Percentiles rank a stretch among this genome's conserved stretches.
Conservation (phyloP, 805 yeast species). For the Priceomyces medius region DNA sequence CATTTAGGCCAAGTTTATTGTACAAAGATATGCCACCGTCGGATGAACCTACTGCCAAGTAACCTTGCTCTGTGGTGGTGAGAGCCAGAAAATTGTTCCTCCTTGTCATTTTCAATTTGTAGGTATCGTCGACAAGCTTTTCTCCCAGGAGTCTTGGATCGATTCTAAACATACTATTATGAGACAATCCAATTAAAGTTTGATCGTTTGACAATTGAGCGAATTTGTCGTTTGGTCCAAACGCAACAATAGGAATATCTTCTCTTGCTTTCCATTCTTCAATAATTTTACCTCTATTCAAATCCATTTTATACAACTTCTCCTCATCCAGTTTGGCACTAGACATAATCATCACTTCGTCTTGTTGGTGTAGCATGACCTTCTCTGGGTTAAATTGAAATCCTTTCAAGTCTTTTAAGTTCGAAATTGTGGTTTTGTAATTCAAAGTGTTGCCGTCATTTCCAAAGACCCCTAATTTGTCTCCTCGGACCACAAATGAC, state of each 20-base stretch:
- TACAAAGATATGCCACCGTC: constrained; percentile 76
- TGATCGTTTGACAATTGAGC: constrained; percentile 73
- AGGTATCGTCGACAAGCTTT: constrained; percentile 54
- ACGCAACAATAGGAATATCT: constrained; percentile 50
- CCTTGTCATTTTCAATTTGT: constrained; percentile 49
- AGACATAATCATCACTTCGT: constrained; percentile 65
- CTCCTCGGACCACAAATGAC: constrained; percentile 76
- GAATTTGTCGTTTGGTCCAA: constrained; percentile 71
- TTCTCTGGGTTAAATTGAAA: constrained; percentile 52
- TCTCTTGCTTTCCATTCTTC: constrained; percentile 74
- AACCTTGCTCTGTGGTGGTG: constrained; percentile 72
- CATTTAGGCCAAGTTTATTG: constrained; percentile 69
- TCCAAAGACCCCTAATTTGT: constrained; percentile 77
- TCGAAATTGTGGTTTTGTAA: constrained; percentile 66
- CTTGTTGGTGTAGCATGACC: constrained; percentile 77
- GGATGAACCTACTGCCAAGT: constrained; percentile 70
- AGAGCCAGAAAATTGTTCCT: constrained; percentile 53
- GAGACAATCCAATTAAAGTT: constrained; percentile 69
- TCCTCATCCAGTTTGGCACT: constrained; percentile 41
- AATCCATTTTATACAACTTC: constrained; percentile 69
- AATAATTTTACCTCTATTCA: constrained; percentile 75
- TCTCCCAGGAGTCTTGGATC: constrained; percentile 70
- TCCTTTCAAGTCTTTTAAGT: constrained; percentile 53
- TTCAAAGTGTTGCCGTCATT: constrained; percentile 53
- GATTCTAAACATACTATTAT: constrained; percentile 64